These are phyloP conservation scores for Isatis tinctoria DNA, from an alignment of 345 rosid genomes.

Conservation along the genomic window DNA sequence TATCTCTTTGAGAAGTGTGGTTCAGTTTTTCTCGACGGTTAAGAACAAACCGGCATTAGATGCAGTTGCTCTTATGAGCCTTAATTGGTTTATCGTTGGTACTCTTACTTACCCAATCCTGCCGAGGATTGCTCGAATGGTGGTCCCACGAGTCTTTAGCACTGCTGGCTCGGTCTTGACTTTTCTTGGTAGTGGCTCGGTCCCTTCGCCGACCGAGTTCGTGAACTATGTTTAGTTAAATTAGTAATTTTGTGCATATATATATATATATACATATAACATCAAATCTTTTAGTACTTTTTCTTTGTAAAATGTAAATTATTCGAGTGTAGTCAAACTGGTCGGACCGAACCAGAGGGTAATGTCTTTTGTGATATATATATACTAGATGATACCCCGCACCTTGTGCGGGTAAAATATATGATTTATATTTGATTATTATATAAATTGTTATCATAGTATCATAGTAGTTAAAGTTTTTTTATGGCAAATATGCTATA, in stretches of 20 bases:
- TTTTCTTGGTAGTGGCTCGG: constrained; percentile 6
- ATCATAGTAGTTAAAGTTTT: too few relatives aligned
- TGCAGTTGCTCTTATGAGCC: constrained; percentile 72
- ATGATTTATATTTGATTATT: too few relatives aligned
- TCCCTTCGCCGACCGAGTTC: not conserved
- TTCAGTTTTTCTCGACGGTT: constrained; percentile 60
- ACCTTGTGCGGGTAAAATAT: too few relatives aligned
- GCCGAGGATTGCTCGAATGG: constrained; percentile 45
- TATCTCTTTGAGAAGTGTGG: constrained; percentile 67
- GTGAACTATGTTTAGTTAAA: constrained; percentile 17
- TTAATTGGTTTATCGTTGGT: constrained; percentile 84
- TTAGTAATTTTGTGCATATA: not conserved
- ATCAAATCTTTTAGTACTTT: not conserved
- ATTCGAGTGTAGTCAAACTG: not conserved
- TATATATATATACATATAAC: not conserved
- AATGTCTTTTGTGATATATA: not conserved
- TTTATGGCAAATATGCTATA: too few relatives aligned
- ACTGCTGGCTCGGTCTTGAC: constrained; percentile 6
- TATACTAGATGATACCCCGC: too few relatives aligned
- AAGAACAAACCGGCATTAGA: constrained; percentile 68
- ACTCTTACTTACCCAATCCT: constrained; percentile 63
- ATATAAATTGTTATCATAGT: too few relatives aligned
- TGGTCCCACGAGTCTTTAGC: constrained; percentile 28
- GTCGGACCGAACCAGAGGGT: not conserved
- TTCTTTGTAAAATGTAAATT: not conserved